A percentile compares a stretch with the other conserved stretches of the same genome.
Conservation (phyloP, 257 asterid species). For the Solanum bulbocastanum region DNA sequence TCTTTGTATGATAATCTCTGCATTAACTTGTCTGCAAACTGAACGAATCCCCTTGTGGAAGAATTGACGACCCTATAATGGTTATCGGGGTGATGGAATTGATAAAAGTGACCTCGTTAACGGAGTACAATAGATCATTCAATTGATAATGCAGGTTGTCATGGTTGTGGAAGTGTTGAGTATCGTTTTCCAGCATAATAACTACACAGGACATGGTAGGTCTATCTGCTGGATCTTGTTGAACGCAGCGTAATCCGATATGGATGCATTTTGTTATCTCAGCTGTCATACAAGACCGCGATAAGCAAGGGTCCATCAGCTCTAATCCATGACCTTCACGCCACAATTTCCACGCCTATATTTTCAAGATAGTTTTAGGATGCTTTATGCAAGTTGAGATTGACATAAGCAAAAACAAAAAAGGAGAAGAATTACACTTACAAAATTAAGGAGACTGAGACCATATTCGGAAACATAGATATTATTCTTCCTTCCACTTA, state of each 20-base stretch:
- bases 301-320: background rate
- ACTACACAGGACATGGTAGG: background rate
- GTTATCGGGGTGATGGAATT: background rate
- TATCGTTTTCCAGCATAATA: background rate
- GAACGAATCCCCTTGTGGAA: background rate
- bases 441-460: too few species aligned
- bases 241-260: background rate
- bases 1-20: too few species aligned
- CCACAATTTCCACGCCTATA: background rate
- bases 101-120: background rate
- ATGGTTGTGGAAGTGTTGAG: background rate
- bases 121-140: background rate
- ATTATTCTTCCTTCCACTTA: too few species aligned
- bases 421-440: too few species aligned
- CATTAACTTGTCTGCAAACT: too few species aligned
- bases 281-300: background rate
- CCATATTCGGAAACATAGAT: too few species aligned
- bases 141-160: background rate
- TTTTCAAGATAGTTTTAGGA: background rate
- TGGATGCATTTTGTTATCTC: slow-evolving; percentile 1
- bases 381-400: background rate
- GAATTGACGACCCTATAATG: background rate
- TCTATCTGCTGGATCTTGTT: background rate
- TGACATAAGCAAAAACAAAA: too few species aligned
- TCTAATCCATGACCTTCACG: background rate